These are phyloP conservation scores for Symbiodinium pilosum DNA, from an alignment of 73 alveolate species.

Conservation along the genomic window DNA sequence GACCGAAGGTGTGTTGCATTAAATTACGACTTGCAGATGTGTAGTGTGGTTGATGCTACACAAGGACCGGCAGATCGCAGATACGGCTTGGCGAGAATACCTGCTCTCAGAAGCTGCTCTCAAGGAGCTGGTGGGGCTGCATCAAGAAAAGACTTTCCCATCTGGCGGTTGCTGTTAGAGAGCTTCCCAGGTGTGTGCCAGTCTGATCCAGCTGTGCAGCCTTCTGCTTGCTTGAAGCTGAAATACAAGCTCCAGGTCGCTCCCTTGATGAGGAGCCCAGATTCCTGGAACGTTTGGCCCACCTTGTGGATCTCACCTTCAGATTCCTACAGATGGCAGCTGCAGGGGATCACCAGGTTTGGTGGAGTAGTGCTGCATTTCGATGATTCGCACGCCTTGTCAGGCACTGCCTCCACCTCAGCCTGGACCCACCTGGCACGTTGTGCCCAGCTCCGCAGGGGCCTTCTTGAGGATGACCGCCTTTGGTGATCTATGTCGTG, in stretches of 20 bases:
- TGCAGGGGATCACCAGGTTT: slow-evolving; percentile 51
- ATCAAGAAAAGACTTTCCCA: too few relatives aligned
- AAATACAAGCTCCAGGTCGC: too few relatives aligned
- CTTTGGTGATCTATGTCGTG: too few relatives aligned
- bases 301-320: slow-evolving; percentile 62
- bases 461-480: neutral
- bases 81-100: slow-evolving; percentile 62
- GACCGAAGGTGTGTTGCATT: neutral
- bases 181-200: too few relatives aligned
- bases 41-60: too few relatives aligned
- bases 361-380: neutral
- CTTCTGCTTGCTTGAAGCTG: too few relatives aligned
- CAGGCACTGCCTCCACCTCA: slow-evolving; percentile 80
- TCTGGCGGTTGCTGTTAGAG: too few relatives aligned
- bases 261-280: slow-evolving; percentile 23
- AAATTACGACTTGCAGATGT: too few relatives aligned
- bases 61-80: slow-evolving; percentile 70
- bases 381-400: too few relatives aligned
- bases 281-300: slow-evolving; percentile 88
- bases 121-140: too few relatives aligned
- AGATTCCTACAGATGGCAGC: slow-evolving; percentile 80
- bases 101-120: slow-evolving; percentile 65
- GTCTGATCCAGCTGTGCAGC: too few relatives aligned
- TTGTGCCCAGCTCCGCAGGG: slow-evolving; percentile 62
- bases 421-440: slow-evolving; percentile 93